phyloP scores from a whole-genome alignment of 345 rosid species.

The Balakata baccata region DNA sequence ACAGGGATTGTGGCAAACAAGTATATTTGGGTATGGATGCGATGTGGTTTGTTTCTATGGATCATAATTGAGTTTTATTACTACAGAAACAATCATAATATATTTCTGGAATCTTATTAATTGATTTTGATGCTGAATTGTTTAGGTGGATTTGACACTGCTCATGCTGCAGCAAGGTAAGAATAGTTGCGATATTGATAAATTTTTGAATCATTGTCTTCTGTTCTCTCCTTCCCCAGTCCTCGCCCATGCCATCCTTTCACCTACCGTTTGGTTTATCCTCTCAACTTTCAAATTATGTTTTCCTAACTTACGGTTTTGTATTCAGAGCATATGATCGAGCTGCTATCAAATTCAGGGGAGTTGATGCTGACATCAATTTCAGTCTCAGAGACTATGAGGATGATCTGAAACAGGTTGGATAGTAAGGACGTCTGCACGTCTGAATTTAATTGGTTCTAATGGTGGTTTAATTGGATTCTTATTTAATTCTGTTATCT shows the following conservation, averaged over 20 bases:
- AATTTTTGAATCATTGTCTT: neutral
- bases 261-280: neutral
- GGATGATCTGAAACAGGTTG: constrained; percentile 82
- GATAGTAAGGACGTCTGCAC: neutral
- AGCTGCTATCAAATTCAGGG: constrained; percentile 96
- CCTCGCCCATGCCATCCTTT: neutral
- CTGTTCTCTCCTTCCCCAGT: neutral
- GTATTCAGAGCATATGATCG: constrained; percentile 82
- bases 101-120: constrained; percentile 3
- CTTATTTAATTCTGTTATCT: constrained; percentile 4
- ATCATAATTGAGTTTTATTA: constrained; percentile 4
- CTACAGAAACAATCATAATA: neutral
- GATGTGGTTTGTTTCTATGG: constrained; percentile 4
- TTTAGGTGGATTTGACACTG: constrained; percentile 96
- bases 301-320: neutral
- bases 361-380: constrained; percentile 90
- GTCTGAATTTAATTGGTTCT: neutral
- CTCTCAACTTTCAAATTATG: neutral
- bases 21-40: constrained; percentile 76
- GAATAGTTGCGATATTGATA: neutral
- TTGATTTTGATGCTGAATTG: constrained; percentile 17
- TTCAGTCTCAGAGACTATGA: constrained; percentile 76
- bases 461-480: constrained; percentile 15
- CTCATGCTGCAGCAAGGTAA: constrained; percentile 97
- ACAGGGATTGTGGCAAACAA: constrained; percentile 98